These are phyloP conservation scores for Cetradonia linearis DNA, from an alignment of 495 filamentous ascomycete genomes.

Conservation along the genomic window DNA sequence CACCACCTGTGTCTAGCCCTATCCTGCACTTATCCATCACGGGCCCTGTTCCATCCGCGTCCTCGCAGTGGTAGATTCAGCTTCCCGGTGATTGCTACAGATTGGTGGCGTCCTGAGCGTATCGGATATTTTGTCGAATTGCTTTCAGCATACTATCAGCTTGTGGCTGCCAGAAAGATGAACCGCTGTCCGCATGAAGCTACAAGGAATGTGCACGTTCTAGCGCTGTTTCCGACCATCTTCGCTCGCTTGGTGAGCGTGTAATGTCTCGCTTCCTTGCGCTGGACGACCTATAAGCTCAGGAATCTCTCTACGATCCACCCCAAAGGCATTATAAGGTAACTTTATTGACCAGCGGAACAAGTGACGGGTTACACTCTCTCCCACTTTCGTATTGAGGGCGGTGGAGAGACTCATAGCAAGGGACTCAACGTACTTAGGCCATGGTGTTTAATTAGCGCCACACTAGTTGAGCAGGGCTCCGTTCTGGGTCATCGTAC, in stretches of 20 bases:
- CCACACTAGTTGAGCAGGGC: slow-evolving; percentile 22
- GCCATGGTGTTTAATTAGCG: slow-evolving; percentile 16
- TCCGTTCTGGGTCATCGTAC: slow-evolving; percentile 18
- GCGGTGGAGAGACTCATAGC: background rate
- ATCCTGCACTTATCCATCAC: slow-evolving; percentile 11
- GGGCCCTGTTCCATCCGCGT: slow-evolving; percentile 11
- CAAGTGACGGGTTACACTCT: background rate
- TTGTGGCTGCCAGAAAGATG: slow-evolving; percentile 10
- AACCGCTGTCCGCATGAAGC: slow-evolving; percentile 15
- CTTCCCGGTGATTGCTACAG: slow-evolving; percentile 14
- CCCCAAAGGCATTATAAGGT: background rate
- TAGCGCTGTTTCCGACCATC: slow-evolving; percentile 1
- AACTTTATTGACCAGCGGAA: background rate
- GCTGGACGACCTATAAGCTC: background rate
- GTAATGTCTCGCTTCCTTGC: background rate
- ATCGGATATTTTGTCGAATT: slow-evolving; percentile 8
- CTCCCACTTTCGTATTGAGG: background rate
- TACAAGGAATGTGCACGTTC: slow-evolving; percentile 15
- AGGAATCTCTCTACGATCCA: background rate
- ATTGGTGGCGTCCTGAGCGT: slow-evolving; percentile 12
- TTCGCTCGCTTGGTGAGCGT: background rate
- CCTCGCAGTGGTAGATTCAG: background rate
- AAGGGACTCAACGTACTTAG: slow-evolving; percentile 2
- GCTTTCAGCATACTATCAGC: slow-evolving; percentile 5
- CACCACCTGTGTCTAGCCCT: slow-evolving; percentile 5